Conservation (phyloP, 2,329 filamentous ascomycete genomes). For the Harringtonia aguacate region DNA sequence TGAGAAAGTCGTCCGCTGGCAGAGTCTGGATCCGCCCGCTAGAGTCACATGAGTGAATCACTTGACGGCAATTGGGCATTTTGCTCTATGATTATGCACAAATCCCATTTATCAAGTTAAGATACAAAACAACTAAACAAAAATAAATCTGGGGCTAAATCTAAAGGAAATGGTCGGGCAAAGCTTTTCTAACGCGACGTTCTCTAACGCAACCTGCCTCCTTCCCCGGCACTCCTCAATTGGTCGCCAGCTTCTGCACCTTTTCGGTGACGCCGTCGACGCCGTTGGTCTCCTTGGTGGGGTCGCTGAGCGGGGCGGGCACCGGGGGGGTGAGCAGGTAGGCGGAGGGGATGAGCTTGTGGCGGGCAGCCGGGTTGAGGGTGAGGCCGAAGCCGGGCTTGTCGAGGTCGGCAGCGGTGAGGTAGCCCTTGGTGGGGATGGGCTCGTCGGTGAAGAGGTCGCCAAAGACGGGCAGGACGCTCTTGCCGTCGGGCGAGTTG, state of each 20-base stretch:
- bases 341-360: slow-evolving; percentile 65
- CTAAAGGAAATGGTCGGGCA: no score
- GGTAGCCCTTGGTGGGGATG: slow-evolving; percentile 71
- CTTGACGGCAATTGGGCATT: no score
- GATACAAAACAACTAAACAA: no score
- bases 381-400: slow-evolving; percentile 87
- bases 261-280: slow-evolving; percentile 12
- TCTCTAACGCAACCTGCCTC: no score
- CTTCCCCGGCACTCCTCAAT: not conserved
- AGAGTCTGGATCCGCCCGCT: no score
- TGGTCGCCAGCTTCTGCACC: not conserved
- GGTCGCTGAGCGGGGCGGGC: slow-evolving; percentile 29
- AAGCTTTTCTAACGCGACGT: no score
- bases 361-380: slow-evolving; percentile 61
- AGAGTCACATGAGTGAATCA: no score
- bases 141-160: no score
- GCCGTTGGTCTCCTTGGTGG: slow-evolving; percentile 13
- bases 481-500: slow-evolving; percentile 84
- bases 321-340: slow-evolving; percentile 61
- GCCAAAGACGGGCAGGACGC: slow-evolving; percentile 83
- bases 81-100: no score
- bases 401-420: slow-evolving; percentile 71
- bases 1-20: no score
- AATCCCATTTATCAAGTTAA: no score
- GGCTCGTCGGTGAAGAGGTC: slow-evolving; percentile 86